Percentiles rank a stretch among this genome's conserved stretches.
Evolutionary conservation across 2,329 filamentous ascomycete species (phyloP).

Genomic region (Penicillium sp.): DNA sequence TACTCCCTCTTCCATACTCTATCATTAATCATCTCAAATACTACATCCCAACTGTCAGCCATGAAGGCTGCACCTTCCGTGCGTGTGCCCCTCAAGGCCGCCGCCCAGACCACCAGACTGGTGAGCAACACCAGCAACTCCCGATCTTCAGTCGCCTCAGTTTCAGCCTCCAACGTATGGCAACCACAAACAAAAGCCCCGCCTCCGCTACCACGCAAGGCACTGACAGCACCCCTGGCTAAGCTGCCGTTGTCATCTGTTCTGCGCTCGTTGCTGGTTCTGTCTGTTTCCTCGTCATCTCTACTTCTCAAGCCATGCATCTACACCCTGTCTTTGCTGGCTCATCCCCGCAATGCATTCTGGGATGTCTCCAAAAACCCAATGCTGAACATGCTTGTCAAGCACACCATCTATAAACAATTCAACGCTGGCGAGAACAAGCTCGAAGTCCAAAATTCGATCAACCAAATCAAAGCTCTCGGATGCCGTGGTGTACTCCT

Average conservation of each 20-base stretch:
- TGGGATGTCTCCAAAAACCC: slow-evolving; percentile 51
- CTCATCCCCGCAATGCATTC: slow-evolving; percentile 44
- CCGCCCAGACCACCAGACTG: slow-evolving; percentile 19
- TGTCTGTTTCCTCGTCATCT: slow-evolving; percentile 38
- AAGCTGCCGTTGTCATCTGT: slow-evolving; percentile 39
- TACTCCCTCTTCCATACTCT: not conserved
- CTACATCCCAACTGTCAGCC: not conserved
- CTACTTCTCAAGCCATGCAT: slow-evolving; percentile 71
- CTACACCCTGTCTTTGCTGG: slow-evolving; percentile 60
- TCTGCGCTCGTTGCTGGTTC: slow-evolving; percentile 37
- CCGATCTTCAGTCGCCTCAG: slow-evolving; percentile 32
- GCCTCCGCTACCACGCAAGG: slow-evolving; percentile 24
- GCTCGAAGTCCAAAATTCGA: slow-evolving; percentile 47
- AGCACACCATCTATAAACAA: slow-evolving; percentile 54
- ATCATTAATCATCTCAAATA: not conserved
- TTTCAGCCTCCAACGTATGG: slow-evolving; percentile 26
- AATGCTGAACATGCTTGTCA: slow-evolving; percentile 45
- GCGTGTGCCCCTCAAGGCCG: slow-evolving; percentile 20
- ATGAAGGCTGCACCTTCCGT: slow-evolving; percentile 34
- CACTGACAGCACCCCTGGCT: slow-evolving; percentile 31
- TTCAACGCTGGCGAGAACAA: slow-evolving; percentile 56
- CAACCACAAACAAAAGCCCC: slow-evolving; percentile 22
- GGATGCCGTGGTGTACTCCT: slow-evolving; percentile 56
- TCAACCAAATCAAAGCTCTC: slow-evolving; percentile 47
- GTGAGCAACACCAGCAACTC: slow-evolving; percentile 36